phyloP scores from a whole-genome alignment of 305 asterid genomes.

The Lippia alba region DNA sequence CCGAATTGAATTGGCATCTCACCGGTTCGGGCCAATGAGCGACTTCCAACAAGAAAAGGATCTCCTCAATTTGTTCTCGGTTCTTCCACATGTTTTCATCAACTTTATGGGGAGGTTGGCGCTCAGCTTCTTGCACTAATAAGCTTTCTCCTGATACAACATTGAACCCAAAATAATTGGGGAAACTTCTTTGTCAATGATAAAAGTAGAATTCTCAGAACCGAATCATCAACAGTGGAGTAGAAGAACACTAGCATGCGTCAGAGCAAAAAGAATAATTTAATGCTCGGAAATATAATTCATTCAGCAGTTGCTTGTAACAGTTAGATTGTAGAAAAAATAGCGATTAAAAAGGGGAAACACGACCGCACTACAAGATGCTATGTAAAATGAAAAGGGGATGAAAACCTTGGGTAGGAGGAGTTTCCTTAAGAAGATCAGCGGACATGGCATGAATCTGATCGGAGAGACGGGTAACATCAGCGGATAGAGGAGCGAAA shows the following conservation, averaged over 20 bases:
- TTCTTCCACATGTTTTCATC: conserved; percentile 98
- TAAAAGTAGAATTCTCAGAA: not conserved
- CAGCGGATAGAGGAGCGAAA: conserved; percentile 66
- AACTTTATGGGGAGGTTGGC: conserved; percentile 89
- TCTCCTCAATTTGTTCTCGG: conserved; percentile 93
- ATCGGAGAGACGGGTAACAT: conserved; percentile 69
- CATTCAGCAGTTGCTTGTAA: conserved; percentile 4
- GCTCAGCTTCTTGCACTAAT: conserved; percentile 71
- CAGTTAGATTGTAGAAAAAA: not conserved
- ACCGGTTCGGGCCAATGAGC: conserved; percentile 74
- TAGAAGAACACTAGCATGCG: conserved; percentile 10
- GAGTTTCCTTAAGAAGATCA: conserved; percentile 60
- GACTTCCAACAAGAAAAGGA: conserved; percentile 63
- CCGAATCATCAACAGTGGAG: conserved; percentile 6
- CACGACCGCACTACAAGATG: conserved; percentile 12
- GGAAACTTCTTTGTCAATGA: not conserved
- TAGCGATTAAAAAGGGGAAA: not conserved
- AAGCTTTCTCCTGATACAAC: conserved; percentile 61
- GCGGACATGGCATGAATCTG: conserved; percentile 63
- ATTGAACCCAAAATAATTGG: conserved; percentile 28
- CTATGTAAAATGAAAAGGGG: not conserved
- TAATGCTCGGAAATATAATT: conserved; percentile 12
- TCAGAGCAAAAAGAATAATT: not conserved
- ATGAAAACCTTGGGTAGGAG: conserved; percentile 66
- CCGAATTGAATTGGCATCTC: conserved; percentile 38